Evolutionary conservation across 2,329 filamentous ascomycete species (phyloP).

Genomic region (Paraconiothyrium brasiliense): DNA sequence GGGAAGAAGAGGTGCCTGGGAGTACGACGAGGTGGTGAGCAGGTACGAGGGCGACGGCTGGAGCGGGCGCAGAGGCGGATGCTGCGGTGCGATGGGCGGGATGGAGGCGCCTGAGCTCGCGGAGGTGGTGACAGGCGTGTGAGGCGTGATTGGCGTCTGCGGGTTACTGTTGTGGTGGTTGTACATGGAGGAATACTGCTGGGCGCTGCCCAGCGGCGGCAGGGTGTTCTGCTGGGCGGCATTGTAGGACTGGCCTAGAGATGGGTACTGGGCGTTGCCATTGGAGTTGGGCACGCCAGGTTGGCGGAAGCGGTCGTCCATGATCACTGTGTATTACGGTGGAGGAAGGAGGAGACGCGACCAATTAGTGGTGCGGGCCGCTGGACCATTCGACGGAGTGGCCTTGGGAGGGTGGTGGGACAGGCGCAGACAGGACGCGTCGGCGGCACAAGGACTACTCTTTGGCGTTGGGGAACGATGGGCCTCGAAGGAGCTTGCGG

Average conservation of each 20-base stretch:
- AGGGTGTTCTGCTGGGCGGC: conserved; percentile 40
- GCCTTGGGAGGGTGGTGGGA: conserved; percentile 34
- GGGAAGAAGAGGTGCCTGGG: conserved; percentile 46
- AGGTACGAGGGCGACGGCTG: conserved; percentile 51
- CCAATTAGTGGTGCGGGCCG: conserved; percentile 40
- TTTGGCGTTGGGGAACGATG: conserved; percentile 36
- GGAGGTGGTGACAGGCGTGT: conserved; percentile 47
- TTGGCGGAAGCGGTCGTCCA: conserved; percentile 52
- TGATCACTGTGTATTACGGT: conserved; percentile 34
- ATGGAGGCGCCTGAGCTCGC: conserved; percentile 42
- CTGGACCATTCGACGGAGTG: conserved; percentile 45
- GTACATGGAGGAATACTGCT: conserved; percentile 45
- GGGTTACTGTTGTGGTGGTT: conserved; percentile 46
- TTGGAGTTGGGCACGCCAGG: conserved; percentile 35
- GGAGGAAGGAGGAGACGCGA: conserved; percentile 38
- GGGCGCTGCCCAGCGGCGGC: conserved; percentile 42
- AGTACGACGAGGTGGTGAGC: conserved; percentile 46
- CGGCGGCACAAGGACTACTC: conserved; percentile 33
- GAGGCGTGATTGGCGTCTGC: conserved; percentile 50
- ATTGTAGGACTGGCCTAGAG: conserved; percentile 43
- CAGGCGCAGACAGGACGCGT: conserved; percentile 36
- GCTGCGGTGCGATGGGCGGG: conserved; percentile 44
- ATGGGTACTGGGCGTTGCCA: conserved; percentile 38
- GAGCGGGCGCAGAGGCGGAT: conserved; percentile 49
- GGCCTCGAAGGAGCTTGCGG: conserved; percentile 46